phyloP scores from a whole-genome alignment of 768 basidiomycete genomes.

The Boletus vermiculosoides region DNA sequence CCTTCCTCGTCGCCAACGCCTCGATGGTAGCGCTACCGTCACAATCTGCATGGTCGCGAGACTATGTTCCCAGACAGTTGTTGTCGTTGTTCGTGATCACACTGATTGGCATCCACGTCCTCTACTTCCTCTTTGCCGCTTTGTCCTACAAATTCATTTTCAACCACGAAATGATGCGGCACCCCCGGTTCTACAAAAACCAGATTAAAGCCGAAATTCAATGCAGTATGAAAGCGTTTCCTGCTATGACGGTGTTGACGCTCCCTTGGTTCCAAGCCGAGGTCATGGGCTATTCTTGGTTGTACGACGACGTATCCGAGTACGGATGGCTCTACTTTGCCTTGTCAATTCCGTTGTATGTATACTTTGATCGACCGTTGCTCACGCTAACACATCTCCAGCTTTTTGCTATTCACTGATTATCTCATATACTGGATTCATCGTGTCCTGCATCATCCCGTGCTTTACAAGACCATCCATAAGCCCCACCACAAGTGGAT shows the following conservation, averaged over 20 bases:
- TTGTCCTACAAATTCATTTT: slow-evolving; percentile 85
- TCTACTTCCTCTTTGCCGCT: slow-evolving; percentile 89
- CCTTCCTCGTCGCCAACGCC: slow-evolving; percentile 37
- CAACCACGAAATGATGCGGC: slow-evolving; percentile 93
- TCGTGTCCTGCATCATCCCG: slow-evolving; percentile 80
- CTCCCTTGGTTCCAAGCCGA: slow-evolving; percentile 95
- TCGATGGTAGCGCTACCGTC: slow-evolving; percentile 37
- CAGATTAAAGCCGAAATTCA: slow-evolving; percentile 83
- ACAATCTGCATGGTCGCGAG: slow-evolving; percentile 80
- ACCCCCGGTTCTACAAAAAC: slow-evolving; percentile 89
- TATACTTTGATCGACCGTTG: slow-evolving; percentile 1
- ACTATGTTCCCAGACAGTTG: slow-evolving; percentile 76
- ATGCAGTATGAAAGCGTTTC: slow-evolving; percentile 72
- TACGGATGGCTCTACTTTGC: slow-evolving; percentile 76
- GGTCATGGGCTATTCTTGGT: slow-evolving; percentile 75
- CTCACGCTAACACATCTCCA: slow-evolving; percentile 23
- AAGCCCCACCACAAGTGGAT: slow-evolving; percentile 99
- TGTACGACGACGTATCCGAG: slow-evolving; percentile 78
- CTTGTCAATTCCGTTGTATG: slow-evolving; percentile 68
- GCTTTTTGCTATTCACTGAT: slow-evolving; percentile 87
- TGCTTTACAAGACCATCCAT: slow-evolving; percentile 86
- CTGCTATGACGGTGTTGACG: slow-evolving; percentile 77
- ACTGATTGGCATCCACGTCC: slow-evolving; percentile 71
- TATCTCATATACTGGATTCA: slow-evolving; percentile 98
- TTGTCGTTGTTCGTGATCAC: slow-evolving; percentile 72